phyloP scores from a whole-genome alignment of 1,139 yeast species.

The Suhomyces wounanorum region DNA sequence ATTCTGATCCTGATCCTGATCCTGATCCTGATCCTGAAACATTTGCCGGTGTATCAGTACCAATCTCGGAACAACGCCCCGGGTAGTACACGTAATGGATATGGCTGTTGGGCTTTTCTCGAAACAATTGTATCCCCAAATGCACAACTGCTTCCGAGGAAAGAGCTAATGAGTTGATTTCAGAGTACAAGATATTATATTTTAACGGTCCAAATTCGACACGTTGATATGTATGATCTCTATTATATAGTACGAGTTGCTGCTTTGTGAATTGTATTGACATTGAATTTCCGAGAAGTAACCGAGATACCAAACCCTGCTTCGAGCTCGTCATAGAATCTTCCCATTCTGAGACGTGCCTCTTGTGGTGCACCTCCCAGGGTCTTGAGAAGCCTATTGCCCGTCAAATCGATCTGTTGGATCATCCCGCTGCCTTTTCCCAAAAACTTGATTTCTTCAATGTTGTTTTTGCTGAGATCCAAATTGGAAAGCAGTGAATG shows the following conservation, averaged over 20 bases:
- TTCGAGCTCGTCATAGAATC: slow-evolving; percentile 30
- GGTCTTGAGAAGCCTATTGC: slow-evolving; percentile 21
- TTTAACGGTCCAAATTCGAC: background rate
- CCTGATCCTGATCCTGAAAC: too few relatives aligned
- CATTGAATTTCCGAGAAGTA: slow-evolving; percentile 25
- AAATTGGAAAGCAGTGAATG: slow-evolving; percentile 7
- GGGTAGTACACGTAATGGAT: too few relatives aligned
- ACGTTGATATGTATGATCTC: background rate
- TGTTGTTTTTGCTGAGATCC: slow-evolving; percentile 11
- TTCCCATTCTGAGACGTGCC: slow-evolving; percentile 14
- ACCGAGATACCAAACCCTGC: slow-evolving; percentile 25
- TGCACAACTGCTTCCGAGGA: too few relatives aligned
- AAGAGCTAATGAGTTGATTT: too few relatives aligned
- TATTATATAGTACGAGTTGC: background rate
- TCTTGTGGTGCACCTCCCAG: background rate
- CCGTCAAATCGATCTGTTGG: slow-evolving; percentile 24
- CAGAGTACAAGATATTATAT: too few relatives aligned
- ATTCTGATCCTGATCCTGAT: too few relatives aligned
- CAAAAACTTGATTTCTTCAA: slow-evolving; percentile 14
- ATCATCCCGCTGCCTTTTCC: slow-evolving; percentile 12
- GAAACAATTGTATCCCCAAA: too few relatives aligned
- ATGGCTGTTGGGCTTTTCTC: too few relatives aligned
- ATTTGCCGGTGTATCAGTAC: too few relatives aligned
- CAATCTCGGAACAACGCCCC: too few relatives aligned
- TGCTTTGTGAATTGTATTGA: slow-evolving; percentile 27